Percentiles rank a stretch among this genome's conserved stretches.
Conservation (phyloP, 306 rosid genomes). For the Luffa acutangula region DNA sequence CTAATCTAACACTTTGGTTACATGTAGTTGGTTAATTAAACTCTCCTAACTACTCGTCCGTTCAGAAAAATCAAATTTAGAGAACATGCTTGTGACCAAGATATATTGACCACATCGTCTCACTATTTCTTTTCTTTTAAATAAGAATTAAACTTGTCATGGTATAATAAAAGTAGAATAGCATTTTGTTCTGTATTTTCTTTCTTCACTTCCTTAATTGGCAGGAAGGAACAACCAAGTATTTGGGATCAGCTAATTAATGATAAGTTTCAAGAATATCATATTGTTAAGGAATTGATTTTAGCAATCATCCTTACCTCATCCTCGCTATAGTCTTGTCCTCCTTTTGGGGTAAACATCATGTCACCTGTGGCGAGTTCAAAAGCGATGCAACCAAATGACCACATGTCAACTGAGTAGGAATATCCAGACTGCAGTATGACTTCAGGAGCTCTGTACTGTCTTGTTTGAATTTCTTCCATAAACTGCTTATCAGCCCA, state of each 20-base stretch:
- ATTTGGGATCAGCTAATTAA: background rate
- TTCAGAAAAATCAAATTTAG: background rate
- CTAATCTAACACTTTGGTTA: background rate
- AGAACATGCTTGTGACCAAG: background rate
- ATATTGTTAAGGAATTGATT: background rate
- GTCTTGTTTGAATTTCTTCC: conserved; percentile 90
- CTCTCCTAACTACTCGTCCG: background rate
- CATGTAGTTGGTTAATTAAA: background rate
- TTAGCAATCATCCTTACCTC: conserved; percentile 40
- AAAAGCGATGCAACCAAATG: conserved; percentile 83
- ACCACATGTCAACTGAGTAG: conserved; percentile 88
- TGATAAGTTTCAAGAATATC: background rate
- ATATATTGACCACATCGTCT: background rate
- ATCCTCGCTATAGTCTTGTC: conserved; percentile 81
- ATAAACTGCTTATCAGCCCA: conserved; percentile 65
- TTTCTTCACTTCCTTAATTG: background rate
- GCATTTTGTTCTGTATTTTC: background rate
- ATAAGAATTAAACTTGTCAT: background rate
- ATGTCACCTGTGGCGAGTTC: conserved; percentile 97
- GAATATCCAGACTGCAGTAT: conserved; percentile 71
- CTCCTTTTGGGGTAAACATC: conserved; percentile 76
- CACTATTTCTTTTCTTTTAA: background rate
- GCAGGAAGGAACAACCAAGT: background rate
- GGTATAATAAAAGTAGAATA: background rate
- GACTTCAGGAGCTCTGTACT: conserved; percentile 96